These are phyloP conservation scores for Rhizopogon salebrosus DNA, from an alignment of 768 basidiomycete species.

Conservation along the genomic window DNA sequence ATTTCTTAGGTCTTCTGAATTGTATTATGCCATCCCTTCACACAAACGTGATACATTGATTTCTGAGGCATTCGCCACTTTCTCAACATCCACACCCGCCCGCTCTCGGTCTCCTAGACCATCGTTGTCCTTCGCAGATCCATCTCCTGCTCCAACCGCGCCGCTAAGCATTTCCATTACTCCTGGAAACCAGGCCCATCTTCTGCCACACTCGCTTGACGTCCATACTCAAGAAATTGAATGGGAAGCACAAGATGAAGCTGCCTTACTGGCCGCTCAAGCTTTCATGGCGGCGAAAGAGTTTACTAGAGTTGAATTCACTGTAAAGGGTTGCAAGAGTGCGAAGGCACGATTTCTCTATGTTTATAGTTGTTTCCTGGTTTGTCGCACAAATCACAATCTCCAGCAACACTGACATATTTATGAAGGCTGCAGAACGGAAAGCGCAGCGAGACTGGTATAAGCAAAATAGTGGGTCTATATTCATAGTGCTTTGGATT, in stretches of 20 bases:
- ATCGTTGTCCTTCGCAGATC: slow-evolving; percentile 29
- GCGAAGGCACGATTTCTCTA: slow-evolving; percentile 71
- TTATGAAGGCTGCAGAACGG: slow-evolving; percentile 71
- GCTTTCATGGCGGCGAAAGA: slow-evolving; percentile 75
- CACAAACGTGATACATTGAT: slow-evolving; percentile 35
- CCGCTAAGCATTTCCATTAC: slow-evolving; percentile 28
- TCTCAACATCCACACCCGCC: slow-evolving; percentile 60
- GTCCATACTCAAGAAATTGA: slow-evolving; percentile 36
- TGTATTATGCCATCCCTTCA: slow-evolving; percentile 55
- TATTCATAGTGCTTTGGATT: not conserved
- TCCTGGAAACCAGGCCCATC: slow-evolving; percentile 8
- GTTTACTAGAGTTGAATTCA: slow-evolving; percentile 63
- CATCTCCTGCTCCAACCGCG: slow-evolving; percentile 24
- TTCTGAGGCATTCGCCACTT: slow-evolving; percentile 25
- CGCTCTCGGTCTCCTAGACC: slow-evolving; percentile 38
- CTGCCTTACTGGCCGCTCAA: slow-evolving; percentile 66
- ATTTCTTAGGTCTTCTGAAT: slow-evolving; percentile 64
- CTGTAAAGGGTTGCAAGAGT: slow-evolving; percentile 61
- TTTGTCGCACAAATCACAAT: slow-evolving; percentile 35
- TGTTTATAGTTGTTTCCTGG: slow-evolving; percentile 81
- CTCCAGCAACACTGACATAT: slow-evolving; percentile 5
- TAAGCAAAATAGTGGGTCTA: slow-evolving; percentile 62
- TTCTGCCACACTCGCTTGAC: slow-evolving; percentile 13
- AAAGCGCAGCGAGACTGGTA: slow-evolving; percentile 82
- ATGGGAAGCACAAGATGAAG: slow-evolving; percentile 59